Evolutionary conservation across 768 basidiomycete species (phyloP).

Genomic region (Fomitopsis serialis): DNA sequence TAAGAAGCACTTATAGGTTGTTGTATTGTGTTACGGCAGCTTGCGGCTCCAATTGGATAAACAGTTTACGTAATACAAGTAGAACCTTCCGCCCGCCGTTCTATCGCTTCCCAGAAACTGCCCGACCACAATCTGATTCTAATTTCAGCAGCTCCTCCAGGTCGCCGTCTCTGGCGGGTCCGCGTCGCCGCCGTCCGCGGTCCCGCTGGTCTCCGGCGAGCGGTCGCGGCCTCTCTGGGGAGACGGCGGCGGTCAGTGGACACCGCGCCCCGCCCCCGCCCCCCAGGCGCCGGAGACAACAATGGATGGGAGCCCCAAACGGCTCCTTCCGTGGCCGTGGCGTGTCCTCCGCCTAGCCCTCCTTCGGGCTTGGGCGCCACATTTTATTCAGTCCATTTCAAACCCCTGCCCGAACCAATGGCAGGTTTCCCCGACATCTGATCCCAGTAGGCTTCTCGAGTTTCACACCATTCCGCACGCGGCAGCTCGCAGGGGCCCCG

Average conservation of each 20-base stretch:
- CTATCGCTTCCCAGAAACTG: slow-evolving; percentile 12
- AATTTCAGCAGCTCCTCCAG: slow-evolving; percentile 6
- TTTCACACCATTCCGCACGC: slow-evolving; percentile 11
- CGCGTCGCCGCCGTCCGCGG: background rate
- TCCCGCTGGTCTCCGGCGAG: too few species aligned
- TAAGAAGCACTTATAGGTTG: slow-evolving; percentile 22
- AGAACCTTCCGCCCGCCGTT: slow-evolving; percentile 14
- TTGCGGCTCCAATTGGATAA: slow-evolving; percentile 18
- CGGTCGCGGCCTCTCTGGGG: too few species aligned
- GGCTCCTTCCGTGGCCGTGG: background rate
- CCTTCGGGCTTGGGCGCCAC: slow-evolving; percentile 7
- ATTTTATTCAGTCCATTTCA: background rate
- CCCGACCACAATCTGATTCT: slow-evolving; percentile 13
- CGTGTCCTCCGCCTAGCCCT: slow-evolving; percentile 9
- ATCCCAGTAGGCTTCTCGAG: slow-evolving; percentile 12
- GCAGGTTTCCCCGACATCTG: slow-evolving; percentile 15
- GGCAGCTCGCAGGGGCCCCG: background rate
- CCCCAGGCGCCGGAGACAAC: background rate
- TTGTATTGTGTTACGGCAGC: slow-evolving; percentile 24
- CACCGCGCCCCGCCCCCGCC: background rate
- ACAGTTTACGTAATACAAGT: slow-evolving; percentile 15
- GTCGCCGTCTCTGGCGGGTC: background rate
- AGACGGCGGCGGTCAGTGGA: too few species aligned
- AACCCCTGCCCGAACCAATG: background rate
- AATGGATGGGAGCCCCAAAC: background rate